Evolutionary conservation across 441 rosid genomes (phyloP).

Genomic region (Brassica balearica): DNA sequence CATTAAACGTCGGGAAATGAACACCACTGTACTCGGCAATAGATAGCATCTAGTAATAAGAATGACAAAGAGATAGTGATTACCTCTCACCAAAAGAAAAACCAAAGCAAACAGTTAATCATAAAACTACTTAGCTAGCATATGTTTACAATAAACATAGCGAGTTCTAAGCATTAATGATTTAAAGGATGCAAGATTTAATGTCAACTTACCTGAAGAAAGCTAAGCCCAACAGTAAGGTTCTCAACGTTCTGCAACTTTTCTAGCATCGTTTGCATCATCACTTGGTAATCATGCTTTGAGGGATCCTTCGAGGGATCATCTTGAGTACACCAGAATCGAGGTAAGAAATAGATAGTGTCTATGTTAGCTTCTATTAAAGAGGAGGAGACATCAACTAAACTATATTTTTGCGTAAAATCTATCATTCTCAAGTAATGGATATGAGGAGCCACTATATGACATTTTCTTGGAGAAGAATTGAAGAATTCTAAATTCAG

Average conservation of each 20-base stretch:
- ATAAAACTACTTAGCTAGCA: too few relatives aligned
- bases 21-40: constrained; percentile 8
- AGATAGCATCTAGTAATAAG: constrained; percentile 9
- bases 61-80: not conserved
- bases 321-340: not conserved
- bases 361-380: not conserved
- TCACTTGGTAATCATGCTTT: not conserved
- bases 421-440: constrained; percentile 3
- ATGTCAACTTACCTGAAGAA: too few relatives aligned
- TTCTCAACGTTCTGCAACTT: constrained; percentile 15
- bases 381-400: not conserved
- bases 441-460: constrained; percentile 7
- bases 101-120: too few relatives aligned
- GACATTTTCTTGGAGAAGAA: not conserved
- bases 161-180: too few relatives aligned
- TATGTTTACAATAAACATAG: too few relatives aligned
- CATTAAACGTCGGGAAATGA: not conserved
- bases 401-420: not conserved
- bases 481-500: not conserved
- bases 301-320: not conserved
- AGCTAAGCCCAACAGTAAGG: not conserved
- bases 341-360: not conserved
- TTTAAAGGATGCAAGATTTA: too few relatives aligned
- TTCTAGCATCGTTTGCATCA: not conserved
- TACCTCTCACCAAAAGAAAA: not conserved